A percentile compares a stretch with the other conserved stretches of the same genome.
phyloP scores from a whole-genome alignment of 345 rosid species.

The Salix viminalis region DNA sequence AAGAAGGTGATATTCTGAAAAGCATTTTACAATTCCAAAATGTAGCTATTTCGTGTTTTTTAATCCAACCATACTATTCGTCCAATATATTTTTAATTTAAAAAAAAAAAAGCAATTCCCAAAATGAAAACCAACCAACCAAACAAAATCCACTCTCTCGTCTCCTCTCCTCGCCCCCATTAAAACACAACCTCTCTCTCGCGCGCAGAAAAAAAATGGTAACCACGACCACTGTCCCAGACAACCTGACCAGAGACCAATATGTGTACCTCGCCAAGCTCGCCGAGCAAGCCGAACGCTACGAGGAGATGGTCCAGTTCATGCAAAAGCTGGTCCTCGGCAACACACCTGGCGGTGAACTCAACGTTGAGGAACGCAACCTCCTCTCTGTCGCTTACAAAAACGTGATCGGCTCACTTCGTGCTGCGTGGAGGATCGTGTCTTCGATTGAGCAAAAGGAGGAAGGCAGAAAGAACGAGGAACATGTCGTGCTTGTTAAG shows the following conservation, averaged over 20 bases:
- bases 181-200: neutral
- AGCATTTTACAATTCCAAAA: no score
- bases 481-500: conserved; percentile 79
- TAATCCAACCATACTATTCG: no score
- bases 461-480: conserved; percentile 90
- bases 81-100: no score
- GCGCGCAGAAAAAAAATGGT: conserved; percentile 18
- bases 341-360: conserved; percentile 74
- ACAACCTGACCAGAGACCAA: conserved; percentile 72
- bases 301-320: conserved; percentile 95
- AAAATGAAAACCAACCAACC: neutral
- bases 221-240: conserved; percentile 30
- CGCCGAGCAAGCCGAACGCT: conserved; percentile 97
- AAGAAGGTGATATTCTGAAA: no score
- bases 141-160: neutral
- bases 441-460: conserved; percentile 96
- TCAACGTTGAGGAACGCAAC: conserved; percentile 89
- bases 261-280: conserved; percentile 90
- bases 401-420: conserved; percentile 97
- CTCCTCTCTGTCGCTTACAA: conserved; percentile 94
- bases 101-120: no score
- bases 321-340: conserved; percentile 81
- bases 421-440: conserved; percentile 95
- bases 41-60: no score
- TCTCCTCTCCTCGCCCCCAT: neutral